Evolutionary conservation across 176 grass and related monocot species (phyloP).

Genomic region (Avena insularis): DNA sequence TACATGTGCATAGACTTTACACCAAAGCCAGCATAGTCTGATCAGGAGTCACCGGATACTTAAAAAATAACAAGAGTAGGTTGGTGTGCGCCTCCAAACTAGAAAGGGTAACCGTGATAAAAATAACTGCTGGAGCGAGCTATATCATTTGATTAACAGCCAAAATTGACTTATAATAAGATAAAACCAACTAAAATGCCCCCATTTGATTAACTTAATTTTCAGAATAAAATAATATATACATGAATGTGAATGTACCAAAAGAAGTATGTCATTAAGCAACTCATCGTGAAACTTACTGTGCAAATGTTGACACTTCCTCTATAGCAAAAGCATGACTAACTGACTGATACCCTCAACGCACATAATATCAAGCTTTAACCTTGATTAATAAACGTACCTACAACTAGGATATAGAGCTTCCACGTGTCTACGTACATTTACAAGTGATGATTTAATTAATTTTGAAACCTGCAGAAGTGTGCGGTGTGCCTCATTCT

Average conservation of each 20-base stretch:
- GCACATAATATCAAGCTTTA: conserved; percentile 6
- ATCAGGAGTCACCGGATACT: not conserved
- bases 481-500: not conserved
- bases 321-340: conserved; percentile 12
- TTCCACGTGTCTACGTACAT: conserved; percentile 3
- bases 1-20: not conserved
- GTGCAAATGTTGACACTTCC: conserved; percentile 6
- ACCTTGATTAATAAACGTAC: not conserved
- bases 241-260: not conserved
- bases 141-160: not conserved
- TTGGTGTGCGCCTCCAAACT: not conserved
- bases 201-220: not conserved
- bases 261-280: not conserved
- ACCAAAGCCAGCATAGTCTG: not conserved
- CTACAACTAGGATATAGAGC: not conserved
- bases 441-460: conserved; percentile 22
- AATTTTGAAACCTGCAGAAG: not conserved
- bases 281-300: not conserved
- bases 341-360: not conserved
- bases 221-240: conserved; percentile 13
- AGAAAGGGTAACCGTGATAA: not conserved
- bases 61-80: conserved; percentile 11
- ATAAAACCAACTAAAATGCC: not conserved
- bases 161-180: not conserved
- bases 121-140: not conserved